Evolutionary conservation across 352 stramenopile genomes (phyloP).

Genomic region (Plasmopara muralis): DNA sequence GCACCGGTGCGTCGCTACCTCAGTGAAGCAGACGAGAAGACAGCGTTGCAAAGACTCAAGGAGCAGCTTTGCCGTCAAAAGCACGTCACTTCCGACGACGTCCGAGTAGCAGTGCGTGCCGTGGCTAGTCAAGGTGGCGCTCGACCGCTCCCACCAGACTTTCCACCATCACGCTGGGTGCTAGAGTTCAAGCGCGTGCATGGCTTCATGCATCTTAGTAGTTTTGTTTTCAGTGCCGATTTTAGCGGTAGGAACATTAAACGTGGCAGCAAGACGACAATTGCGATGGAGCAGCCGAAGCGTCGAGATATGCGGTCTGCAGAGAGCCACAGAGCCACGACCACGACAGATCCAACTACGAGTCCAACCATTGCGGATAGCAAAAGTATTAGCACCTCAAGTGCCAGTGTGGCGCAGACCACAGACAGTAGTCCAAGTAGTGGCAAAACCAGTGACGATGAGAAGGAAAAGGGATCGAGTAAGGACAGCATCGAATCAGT

Average conservation of each 20-base stretch:
- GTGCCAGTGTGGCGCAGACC: neutral
- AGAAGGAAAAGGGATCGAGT: conserved; percentile 4
- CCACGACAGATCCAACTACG: conserved; percentile 3
- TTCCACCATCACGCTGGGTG: conserved; percentile 43
- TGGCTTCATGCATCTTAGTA: conserved; percentile 34
- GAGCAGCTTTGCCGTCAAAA: conserved; percentile 37
- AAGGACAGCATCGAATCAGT: neutral
- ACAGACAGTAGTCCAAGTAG: conserved; percentile 12
- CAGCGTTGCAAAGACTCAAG: conserved; percentile 27
- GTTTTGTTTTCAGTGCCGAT: conserved; percentile 11
- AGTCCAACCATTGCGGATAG: conserved; percentile 1
- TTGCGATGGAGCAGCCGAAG: conserved; percentile 1
- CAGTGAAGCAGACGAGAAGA: conserved; percentile 30
- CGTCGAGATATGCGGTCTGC: conserved; percentile 8
- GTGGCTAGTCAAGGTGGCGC: conserved; percentile 35
- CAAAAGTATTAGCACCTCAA: neutral
- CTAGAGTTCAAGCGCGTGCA: conserved; percentile 41
- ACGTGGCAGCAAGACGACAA: conserved; percentile 3
- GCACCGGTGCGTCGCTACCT: conserved; percentile 18
- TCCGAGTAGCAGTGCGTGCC: conserved; percentile 36
- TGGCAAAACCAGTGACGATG: conserved; percentile 9
- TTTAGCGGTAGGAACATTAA: neutral
- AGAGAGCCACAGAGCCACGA: neutral
- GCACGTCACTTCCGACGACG: conserved; percentile 43
- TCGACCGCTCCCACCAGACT: conserved; percentile 32